phyloP scores from a whole-genome alignment of 106 monocot species.

The Alisma plantagoaquatica region DNA sequence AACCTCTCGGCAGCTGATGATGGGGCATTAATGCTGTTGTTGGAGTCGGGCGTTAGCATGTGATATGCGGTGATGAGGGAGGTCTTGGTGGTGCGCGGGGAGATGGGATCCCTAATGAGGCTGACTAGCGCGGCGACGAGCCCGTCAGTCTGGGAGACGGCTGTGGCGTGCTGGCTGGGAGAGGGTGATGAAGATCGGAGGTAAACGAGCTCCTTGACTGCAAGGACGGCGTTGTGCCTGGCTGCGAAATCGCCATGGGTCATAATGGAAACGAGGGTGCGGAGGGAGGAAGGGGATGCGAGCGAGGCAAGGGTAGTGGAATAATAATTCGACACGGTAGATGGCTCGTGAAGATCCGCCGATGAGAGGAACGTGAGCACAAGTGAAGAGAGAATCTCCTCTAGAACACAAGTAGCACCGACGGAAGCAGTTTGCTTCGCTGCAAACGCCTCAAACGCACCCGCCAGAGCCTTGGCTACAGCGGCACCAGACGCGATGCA shows the following conservation, averaged over 20 bases:
- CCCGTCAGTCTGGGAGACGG: constrained; percentile 5
- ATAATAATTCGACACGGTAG: constrained; percentile 8
- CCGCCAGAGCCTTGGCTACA: no score
- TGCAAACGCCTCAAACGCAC: constrained; percentile 9
- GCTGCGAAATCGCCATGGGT: constrained; percentile 17
- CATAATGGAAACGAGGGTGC: constrained; percentile 28
- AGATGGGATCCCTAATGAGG: constrained; percentile 45
- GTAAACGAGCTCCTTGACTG: constrained; percentile 19
- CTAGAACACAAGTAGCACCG: not conserved
- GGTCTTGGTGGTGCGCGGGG: constrained; percentile 41
- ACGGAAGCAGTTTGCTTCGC: not conserved
- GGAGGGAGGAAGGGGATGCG: no score
- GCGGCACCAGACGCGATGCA: constrained; percentile 18
- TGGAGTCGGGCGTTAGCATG: not conserved
- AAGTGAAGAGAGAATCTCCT: constrained; percentile 45
- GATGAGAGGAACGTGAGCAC: constrained; percentile 31
- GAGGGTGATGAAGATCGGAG: not conserved
- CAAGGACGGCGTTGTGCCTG: constrained; percentile 29
- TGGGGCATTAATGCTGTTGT: constrained; percentile 3
- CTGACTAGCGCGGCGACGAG: constrained; percentile 27
- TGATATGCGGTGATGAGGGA: constrained; percentile 22
- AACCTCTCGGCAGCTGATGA: constrained; percentile 8
- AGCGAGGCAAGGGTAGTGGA: no score
- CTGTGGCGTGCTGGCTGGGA: not conserved
- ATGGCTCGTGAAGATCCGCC: constrained; percentile 19